Evolutionary conservation across 768 basidiomycete species (phyloP), one percentile per base, ranked within the genome.

Genomic region (Psilocybe azurescens): DNA sequence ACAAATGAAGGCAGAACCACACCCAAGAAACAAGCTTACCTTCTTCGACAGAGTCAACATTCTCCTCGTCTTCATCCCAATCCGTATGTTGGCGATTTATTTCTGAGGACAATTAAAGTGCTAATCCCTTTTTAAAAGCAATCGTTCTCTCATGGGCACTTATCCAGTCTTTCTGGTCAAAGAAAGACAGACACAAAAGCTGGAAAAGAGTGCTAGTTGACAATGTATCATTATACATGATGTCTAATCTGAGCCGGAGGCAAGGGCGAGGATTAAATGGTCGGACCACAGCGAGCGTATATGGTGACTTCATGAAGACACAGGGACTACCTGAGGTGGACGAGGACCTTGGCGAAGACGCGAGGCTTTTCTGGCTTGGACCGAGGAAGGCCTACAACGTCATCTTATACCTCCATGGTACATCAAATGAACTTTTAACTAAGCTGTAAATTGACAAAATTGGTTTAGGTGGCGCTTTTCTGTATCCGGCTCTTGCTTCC

Each of bases 311-410:
- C 56, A 32, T 59, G 36, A 70, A 69, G 52, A 36, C 39, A 14
- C 48, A 58, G 36, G 59, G 68, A 33, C 53, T 71, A 5, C 56
- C 63, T n/a, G 51, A 29, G 2, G 59, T 60, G 13, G 60, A 72
- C 3, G 74, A 76, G 8, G 72, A 68, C 5, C 39, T 65, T 44
- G 67, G 61, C 5, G 47, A 63, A 30, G 62, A 61, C 18, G 59
- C 61, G 0, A 68, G 54, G 50, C 29, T 68, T 3, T 56, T 68
- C 10, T 65, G 67, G 67, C 60, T 68, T 5, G 64, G 64, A 11
- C 59, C 64, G 9, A 65, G 63, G 56, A 48, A 56, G 52, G 60
- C 61, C 2, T 59, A 68, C 29, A 61, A 59, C 3, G 67, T 65
- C 13, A 51, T 68, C 7, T n/a, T 68, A 13, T 63, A 65, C 44